Conservation (phyloP, 192 early-diverging fungal genomes). For the Entomortierella parvispora region DNA sequence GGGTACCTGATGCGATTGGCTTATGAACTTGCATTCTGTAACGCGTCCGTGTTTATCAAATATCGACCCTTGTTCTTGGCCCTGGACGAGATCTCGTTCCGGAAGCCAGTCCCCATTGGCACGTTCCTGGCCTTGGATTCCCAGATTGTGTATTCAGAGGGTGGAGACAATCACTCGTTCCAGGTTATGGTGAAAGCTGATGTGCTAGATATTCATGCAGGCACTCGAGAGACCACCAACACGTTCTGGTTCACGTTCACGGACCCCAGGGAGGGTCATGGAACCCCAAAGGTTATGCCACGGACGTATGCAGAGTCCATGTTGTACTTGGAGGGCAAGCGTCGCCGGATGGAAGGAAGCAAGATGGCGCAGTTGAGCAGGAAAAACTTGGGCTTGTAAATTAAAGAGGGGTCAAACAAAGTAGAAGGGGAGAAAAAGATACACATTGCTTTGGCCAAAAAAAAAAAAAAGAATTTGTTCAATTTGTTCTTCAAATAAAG, state of each 20-base stretch:
- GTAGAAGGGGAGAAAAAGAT: no score
- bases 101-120: slow-evolving; percentile 88
- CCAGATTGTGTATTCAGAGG: slow-evolving; percentile 81
- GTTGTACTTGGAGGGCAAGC: slow-evolving; percentile 80
- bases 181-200: slow-evolving; percentile 80
- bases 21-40: slow-evolving; percentile 85
- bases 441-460: no score
- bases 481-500: no score
- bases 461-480: no score
- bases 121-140: slow-evolving; percentile 77
- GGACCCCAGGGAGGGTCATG: slow-evolving; percentile 13
- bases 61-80: slow-evolving; percentile 68
- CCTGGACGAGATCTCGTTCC: slow-evolving; percentile 80
- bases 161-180: slow-evolving; percentile 63
- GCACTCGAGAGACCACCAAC: slow-evolving; percentile 79
- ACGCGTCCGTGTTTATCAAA: slow-evolving; percentile 74
- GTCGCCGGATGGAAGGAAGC: slow-evolving; percentile 53
- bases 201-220: slow-evolving; percentile 75
- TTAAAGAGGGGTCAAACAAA: no score
- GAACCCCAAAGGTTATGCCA: slow-evolving; percentile 74
- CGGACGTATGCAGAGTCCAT: slow-evolving; percentile 86
- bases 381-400: slow-evolving; percentile 22
- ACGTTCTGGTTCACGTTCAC: slow-evolving; percentile 89
- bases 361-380: slow-evolving; percentile 20
- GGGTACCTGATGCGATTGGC: slow-evolving; percentile 87